These are phyloP conservation scores for Chenopodium formosanum DNA, from an alignment of 148 eudicot genomes.

Conservation along the genomic window DNA sequence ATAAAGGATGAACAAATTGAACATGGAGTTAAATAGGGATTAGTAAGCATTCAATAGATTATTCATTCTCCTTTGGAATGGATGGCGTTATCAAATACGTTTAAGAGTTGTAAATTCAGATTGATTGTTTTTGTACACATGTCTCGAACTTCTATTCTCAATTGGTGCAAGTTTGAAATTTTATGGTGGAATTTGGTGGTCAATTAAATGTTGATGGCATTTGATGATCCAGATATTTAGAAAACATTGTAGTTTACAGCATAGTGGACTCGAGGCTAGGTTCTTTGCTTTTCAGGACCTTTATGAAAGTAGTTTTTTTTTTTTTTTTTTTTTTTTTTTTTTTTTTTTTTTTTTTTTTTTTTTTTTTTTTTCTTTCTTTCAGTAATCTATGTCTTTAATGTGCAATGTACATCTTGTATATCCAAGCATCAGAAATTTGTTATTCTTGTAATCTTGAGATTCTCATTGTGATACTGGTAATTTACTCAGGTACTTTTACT, in stretches of 20 bases:
- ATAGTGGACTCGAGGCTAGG: not conserved
- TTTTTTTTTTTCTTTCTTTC: not conserved
- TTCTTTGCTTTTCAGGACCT: not conserved
- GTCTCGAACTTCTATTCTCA: not conserved
- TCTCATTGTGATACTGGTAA: conserved; percentile 21
- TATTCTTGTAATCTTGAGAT: not conserved
- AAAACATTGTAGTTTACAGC: not conserved
- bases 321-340: too few relatives aligned
- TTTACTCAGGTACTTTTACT: conserved; percentile 80
- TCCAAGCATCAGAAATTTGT: conserved; percentile 1
- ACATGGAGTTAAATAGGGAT: not conserved
- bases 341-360: too few relatives aligned
- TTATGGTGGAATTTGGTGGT: not conserved
- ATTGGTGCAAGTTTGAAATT: not conserved
- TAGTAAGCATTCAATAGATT: not conserved
- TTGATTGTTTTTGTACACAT: not conserved
- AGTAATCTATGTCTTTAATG: not conserved
- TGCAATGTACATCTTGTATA: not conserved
- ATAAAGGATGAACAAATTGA: not conserved
- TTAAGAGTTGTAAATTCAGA: not conserved
- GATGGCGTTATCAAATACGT: not conserved
- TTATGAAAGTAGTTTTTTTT: not conserved
- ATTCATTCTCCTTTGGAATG: not conserved
- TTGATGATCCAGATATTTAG: not conserved
- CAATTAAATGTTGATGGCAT: not conserved